These are phyloP conservation scores for Pholiota conissans DNA, from an alignment of 768 basidiomycete species.

Conservation along the genomic window DNA sequence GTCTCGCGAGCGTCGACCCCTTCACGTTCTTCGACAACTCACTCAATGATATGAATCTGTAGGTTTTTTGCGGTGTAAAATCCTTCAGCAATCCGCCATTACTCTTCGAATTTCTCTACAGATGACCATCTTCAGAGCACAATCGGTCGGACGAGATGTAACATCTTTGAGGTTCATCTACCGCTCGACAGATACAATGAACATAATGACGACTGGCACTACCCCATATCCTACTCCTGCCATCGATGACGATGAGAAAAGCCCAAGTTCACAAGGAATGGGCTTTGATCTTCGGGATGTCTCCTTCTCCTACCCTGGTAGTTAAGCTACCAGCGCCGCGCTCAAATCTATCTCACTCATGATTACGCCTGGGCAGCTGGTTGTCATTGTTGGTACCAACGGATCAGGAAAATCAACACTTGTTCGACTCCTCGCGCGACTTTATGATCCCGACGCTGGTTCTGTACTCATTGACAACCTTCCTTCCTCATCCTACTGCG, in stretches of 20 bases:
- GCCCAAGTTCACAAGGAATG: slow-evolving; percentile 17
- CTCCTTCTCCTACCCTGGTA: slow-evolving; percentile 51
- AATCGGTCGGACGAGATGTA: slow-evolving; percentile 23
- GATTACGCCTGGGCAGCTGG: slow-evolving; percentile 46
- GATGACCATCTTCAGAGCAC: slow-evolving; percentile 15
- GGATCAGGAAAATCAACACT: slow-evolving; percentile 57
- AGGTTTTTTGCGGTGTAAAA: slow-evolving; percentile 36
- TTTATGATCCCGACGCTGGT: slow-evolving; percentile 46
- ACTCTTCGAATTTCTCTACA: slow-evolving; percentile 27
- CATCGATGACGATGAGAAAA: background rate
- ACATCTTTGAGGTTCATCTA: slow-evolving; percentile 34
- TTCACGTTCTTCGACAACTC: no score
- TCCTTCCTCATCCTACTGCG: slow-evolving; percentile 34
- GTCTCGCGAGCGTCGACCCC: slow-evolving; percentile 25
- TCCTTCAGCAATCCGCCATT: slow-evolving; percentile 37
- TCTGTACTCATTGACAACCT: slow-evolving; percentile 41
- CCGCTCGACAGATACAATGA: slow-evolving; percentile 4
- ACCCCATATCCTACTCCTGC: slow-evolving; percentile 24
- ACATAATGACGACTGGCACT: slow-evolving; percentile 20
- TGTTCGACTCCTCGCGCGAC: slow-evolving; percentile 46
- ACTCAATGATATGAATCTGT: slow-evolving; percentile 21
- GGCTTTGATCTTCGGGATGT: slow-evolving; percentile 41
- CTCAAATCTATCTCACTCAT: slow-evolving; percentile 41
- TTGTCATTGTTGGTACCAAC: slow-evolving; percentile 56
- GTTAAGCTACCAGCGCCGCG: slow-evolving; percentile 31